Conservation (phyloP, 140 eudicot species). For the Erigeron philadelphicus region DNA sequence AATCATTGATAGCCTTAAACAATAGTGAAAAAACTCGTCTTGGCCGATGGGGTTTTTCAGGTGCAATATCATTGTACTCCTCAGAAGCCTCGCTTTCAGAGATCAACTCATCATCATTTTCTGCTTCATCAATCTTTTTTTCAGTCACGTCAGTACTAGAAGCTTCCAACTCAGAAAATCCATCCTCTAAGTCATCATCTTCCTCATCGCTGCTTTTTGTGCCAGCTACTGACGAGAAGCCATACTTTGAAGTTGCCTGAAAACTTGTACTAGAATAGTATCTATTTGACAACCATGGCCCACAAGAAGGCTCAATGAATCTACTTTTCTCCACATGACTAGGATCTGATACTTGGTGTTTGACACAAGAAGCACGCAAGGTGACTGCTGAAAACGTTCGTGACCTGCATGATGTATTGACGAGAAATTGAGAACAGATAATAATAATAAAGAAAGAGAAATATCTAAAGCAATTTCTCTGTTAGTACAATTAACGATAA, state of each 20-base stretch:
- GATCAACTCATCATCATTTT: constrained; percentile 30
- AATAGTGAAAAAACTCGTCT: constrained; percentile 19
- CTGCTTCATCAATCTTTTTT: constrained; percentile 29
- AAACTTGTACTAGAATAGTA: constrained; percentile 20
- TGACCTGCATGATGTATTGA: constrained; percentile 35
- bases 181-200: constrained; percentile 62
- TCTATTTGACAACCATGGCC: constrained; percentile 20
- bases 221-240: constrained; percentile 53
- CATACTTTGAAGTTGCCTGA: constrained; percentile 7
- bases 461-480: constrained; percentile 5
- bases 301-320: constrained; percentile 20
- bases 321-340: constrained; percentile 20
- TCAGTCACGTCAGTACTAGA: constrained; percentile 21
- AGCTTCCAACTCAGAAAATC: constrained; percentile 66
- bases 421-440: neutral
- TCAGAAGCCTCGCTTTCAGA: constrained; percentile 47
- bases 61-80: constrained; percentile 30
- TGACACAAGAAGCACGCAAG: constrained; percentile 29
- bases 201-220: constrained; percentile 52
- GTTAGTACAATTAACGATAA: constrained; percentile 1
- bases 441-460: neutral
- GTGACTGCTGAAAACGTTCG: constrained; percentile 31
- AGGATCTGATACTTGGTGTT: constrained; percentile 29
- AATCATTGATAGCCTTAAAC: constrained; percentile 41
- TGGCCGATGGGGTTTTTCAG: constrained; percentile 15